Evolutionary conservation across 2,329 filamentous ascomycete genomes (phyloP).

Genomic region (Fusarium proliferatum): DNA sequence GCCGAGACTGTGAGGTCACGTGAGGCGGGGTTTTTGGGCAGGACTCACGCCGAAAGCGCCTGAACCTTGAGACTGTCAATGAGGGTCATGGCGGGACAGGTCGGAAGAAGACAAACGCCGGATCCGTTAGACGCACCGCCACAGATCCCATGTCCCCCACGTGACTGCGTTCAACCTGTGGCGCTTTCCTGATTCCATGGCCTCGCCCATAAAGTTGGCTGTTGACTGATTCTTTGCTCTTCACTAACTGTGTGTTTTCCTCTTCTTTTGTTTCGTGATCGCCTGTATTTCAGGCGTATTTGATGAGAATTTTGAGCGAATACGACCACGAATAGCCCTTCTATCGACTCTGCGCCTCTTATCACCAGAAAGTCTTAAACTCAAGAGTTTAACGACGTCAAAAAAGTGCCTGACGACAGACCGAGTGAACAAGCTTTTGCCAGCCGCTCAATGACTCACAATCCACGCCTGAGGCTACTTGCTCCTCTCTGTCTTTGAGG

Average conservation of each 20-base stretch:
- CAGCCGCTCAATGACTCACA: slow-evolving; percentile 45
- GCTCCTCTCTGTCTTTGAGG: slow-evolving; percentile 39
- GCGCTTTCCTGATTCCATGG: slow-evolving; percentile 43
- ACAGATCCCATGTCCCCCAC: neutral
- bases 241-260: slow-evolving; percentile 38
- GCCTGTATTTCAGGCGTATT: slow-evolving; percentile 34
- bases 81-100: slow-evolving; percentile 23
- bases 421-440: slow-evolving; percentile 22
- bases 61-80: neutral
- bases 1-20: neutral
- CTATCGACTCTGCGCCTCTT: slow-evolving; percentile 41
- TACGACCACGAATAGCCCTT: slow-evolving; percentile 32
- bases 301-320: slow-evolving; percentile 36
- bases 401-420: slow-evolving; percentile 38
- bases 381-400: slow-evolving; percentile 30
- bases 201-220: slow-evolving; percentile 43
- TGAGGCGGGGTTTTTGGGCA: neutral
- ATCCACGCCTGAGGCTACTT: slow-evolving; percentile 36
- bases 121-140: slow-evolving; percentile 34
- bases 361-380: slow-evolving; percentile 26
- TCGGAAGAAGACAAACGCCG: slow-evolving; percentile 30
- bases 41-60: slow-evolving; percentile 21
- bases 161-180: slow-evolving; percentile 29
- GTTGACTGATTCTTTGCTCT: slow-evolving; percentile 42
- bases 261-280: slow-evolving; percentile 39